phyloP scores from a whole-genome alignment of 1,139 yeast genomes.

The Nakaseomyces kungkrabaensis region DNA sequence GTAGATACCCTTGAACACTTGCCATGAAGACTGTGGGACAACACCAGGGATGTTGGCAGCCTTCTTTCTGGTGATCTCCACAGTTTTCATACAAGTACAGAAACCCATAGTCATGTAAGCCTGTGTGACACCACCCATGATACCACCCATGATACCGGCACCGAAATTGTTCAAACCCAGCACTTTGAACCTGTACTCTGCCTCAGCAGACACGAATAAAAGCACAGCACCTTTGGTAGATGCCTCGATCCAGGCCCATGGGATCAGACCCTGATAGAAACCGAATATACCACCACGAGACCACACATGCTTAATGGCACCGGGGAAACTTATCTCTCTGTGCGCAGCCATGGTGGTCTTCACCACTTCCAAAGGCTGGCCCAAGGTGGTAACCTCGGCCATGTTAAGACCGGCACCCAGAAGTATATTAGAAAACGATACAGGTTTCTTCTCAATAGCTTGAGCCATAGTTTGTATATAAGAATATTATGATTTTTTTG shows the following conservation, averaged over 20 bases:
- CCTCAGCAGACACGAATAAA: conserved; percentile 84
- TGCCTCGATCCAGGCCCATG: conserved; percentile 99
- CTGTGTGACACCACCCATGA: conserved; percentile 84
- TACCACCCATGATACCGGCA: conserved; percentile 92
- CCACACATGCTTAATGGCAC: conserved; percentile 72
- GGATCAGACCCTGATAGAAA: conserved; percentile 93
- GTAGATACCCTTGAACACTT: conserved; percentile 78
- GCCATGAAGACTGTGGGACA: conserved; percentile 65
- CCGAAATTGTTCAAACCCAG: conserved; percentile 63
- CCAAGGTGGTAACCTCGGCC: conserved; percentile 88
- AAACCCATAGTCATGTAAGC: conserved; percentile 95
- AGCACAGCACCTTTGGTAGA: conserved; percentile 97
- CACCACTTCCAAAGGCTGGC: conserved; percentile 91
- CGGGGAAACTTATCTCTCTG: conserved; percentile 55
- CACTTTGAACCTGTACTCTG: conserved; percentile 63
- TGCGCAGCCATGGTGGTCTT: conserved; percentile 99
- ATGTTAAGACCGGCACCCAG: conserved; percentile 90
- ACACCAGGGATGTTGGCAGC: conserved; percentile 60
- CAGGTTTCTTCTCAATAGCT: conserved; percentile 57
- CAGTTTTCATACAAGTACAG: conserved; percentile 97
- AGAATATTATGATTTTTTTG: background rate
- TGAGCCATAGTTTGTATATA: conserved; percentile 1
- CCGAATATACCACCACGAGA: conserved; percentile 87
- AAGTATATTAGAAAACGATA: conserved; percentile 78
- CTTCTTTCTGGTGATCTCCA: conserved; percentile 86